phyloP scores from a whole-genome alignment of 2,329 filamentous ascomycete genomes.

The Neofusicoccum cordaticola region DNA sequence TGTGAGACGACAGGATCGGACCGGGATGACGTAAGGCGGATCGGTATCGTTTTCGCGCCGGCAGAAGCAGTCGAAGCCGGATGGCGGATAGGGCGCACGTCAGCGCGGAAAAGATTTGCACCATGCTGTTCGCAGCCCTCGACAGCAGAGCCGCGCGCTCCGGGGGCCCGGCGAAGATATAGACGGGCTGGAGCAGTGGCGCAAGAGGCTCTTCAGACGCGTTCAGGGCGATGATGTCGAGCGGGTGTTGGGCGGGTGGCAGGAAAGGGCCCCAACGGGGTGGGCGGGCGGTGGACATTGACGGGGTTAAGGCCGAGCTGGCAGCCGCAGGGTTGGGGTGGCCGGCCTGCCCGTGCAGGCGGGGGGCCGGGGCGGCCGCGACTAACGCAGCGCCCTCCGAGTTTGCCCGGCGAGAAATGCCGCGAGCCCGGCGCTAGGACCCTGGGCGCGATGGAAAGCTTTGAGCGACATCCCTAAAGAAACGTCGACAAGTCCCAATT shows the following conservation, averaged over 20 bases:
- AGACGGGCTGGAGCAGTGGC: neutral
- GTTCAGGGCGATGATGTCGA: neutral
- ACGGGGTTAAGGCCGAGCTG: neutral
- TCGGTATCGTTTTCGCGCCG: neutral
- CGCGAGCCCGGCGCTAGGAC: neutral
- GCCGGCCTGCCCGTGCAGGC: neutral
- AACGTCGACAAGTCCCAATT: conserved; percentile 7
- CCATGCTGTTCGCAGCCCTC: neutral
- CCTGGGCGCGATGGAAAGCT: conserved; percentile 1
- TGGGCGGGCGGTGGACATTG: neutral
- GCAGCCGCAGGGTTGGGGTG: neutral
- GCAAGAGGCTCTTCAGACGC: neutral
- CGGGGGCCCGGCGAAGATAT: no score
- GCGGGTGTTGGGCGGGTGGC: neutral
- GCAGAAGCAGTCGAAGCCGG: neutral
- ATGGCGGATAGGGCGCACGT: neutral
- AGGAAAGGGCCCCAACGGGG: neutral
- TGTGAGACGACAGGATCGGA: neutral
- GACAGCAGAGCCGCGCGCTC: neutral
- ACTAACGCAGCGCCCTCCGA: neutral
- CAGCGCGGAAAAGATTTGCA: conserved; percentile 1
- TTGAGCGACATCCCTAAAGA: conserved; percentile 11
- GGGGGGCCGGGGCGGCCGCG: neutral
- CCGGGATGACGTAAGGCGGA: conserved; percentile 1
- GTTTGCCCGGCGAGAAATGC: neutral